Evolutionary conservation across 495 filamentous ascomycete species (phyloP), one percentile per base, ranked within the genome.

Genomic region (Lophiostoma macrostomum): DNA sequence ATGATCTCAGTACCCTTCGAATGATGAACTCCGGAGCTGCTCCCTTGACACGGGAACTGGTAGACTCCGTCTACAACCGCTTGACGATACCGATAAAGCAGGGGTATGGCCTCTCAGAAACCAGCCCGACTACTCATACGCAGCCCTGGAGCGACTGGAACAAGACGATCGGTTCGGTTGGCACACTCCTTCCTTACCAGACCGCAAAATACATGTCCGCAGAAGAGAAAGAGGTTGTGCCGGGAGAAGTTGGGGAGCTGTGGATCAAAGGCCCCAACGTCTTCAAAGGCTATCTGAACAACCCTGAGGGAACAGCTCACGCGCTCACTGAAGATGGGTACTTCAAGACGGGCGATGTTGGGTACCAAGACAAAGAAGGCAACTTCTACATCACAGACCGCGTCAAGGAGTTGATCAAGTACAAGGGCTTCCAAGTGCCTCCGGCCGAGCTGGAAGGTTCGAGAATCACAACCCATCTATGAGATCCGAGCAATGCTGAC

Each of bases 21-120:
- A 90, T 91, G 82, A 72, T 96, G 73, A 94, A 88, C 70, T 91
- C 82, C 1, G 93, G 90, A 6, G 93, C 91, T 1, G 93, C 93
- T 3, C 93, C 93, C 0, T 72, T 97, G 31, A 94, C 88, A 0
- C 73, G 77, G 18, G 90, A 96, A 42, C 74, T 98, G 2, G 86
- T 90, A 5, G 80, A 91, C 49, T 77, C 82, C 13, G 82, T 94
- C 7, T 90, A 89, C 72, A 63, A 78, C 4, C 79, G 90, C 11
- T 76, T 93, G 42, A 80, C 81, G 37, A 73, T 94, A 32, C 84
- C 84, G 5, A 59, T 74, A 7, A 74, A 74, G 50, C 72, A 75
- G 44, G 72, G 65, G 16, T 75, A 74, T 46, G 72, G 72, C 3
- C 65, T 75, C 8, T 65, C 34, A 76, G 83, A 86, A 66, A 85